Evolutionary conservation across 202 grass and related monocot species (phyloP).

Genomic region (Zoysia matrella): DNA sequence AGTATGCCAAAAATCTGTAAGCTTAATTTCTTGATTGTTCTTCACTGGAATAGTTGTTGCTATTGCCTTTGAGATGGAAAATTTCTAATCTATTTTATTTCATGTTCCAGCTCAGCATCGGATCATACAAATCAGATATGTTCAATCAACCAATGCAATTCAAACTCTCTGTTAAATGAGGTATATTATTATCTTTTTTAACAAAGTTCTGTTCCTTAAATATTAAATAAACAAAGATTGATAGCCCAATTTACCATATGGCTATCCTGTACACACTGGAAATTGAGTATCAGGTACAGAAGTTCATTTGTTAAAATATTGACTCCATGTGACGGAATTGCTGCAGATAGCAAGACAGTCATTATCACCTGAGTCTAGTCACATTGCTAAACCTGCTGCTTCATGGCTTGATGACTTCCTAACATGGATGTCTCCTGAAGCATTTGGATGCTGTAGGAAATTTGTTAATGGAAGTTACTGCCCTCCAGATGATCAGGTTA

Average conservation of each 20-base stretch:
- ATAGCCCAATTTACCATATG: conserved; percentile 41
- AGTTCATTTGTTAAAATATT: conserved; percentile 35
- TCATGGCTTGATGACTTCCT: conserved; percentile 99
- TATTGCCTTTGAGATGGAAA: conserved; percentile 5
- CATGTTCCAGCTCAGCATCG: conserved; percentile 75
- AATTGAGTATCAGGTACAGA: conserved; percentile 7
- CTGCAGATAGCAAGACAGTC: conserved; percentile 87
- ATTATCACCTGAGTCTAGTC: conserved; percentile 70
- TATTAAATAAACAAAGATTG: conserved; percentile 21
- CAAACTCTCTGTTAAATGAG: conserved; percentile 93
- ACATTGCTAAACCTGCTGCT: conserved; percentile 94
- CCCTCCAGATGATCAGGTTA: conserved; percentile 94
- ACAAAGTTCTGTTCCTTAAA: conserved; percentile 27
- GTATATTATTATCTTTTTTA: conserved; percentile 50
- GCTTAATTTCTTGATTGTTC: conserved; percentile 9
- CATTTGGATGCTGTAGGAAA: conserved; percentile 96
- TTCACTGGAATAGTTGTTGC: conserved; percentile 8
- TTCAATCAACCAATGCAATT: conserved; percentile 92
- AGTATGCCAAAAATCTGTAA: conserved; percentile 1
- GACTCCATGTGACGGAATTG: conserved; percentile 5
- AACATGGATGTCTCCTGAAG: conserved; percentile 94
- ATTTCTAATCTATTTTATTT: conserved; percentile 30
- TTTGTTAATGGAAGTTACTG: conserved; percentile 87
- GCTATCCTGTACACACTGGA: neutral
- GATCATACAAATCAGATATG: conserved; percentile 88